Evolutionary conservation across 805 yeast species (phyloP), one percentile per base, ranked within the genome.

Genomic region (Cyberlindnera maclurae): DNA sequence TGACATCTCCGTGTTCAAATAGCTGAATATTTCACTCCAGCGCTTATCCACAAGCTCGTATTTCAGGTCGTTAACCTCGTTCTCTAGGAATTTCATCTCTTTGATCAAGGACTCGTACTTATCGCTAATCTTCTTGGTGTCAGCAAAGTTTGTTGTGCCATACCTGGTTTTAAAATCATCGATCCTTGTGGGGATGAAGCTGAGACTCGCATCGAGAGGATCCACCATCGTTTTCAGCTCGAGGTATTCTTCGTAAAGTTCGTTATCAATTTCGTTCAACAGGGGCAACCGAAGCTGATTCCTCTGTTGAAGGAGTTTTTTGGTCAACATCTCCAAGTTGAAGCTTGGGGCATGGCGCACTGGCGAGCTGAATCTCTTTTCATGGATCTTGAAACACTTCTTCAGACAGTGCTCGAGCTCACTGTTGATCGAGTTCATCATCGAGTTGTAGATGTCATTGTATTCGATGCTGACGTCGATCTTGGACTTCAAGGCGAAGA

Each of bases 11-110:
- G 60, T 54, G 32, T 74, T 61, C 37, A 79, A 52, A 41, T 64
- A 70, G 20, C 59, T 59, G 44, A 79, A 77, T 3, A 78, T 61
- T 17, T 68, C 68, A 44, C 64, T 59, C 85, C 86, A 80, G 51
- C 76, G 67, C 22, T 60, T 53, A 42, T 76, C 79, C 4, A 80
- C 64, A 22, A 71, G 46, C 31, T 72, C 75, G 4, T 41, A 43
- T 47, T 71, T 70, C 43, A 79, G 58, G 6, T 53, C 58, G 3
- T 53, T 52, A 12, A 75, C 44, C 36, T 71, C 73, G 10, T 50
- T 48, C 9, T 62, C 60, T 34, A 79, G 55, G 39, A 61, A 57
- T 15, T 63, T 54, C 59, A 72, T 68, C 42, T 67, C 65, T 11
- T 58, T 58, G 8, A 65, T 46, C 13, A 77, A 49, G 3, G 47